Base-by-base conservation (phyloP, 2,329 filamentous ascomycete genomes). In the Drechslerella dactyloides region DNA sequence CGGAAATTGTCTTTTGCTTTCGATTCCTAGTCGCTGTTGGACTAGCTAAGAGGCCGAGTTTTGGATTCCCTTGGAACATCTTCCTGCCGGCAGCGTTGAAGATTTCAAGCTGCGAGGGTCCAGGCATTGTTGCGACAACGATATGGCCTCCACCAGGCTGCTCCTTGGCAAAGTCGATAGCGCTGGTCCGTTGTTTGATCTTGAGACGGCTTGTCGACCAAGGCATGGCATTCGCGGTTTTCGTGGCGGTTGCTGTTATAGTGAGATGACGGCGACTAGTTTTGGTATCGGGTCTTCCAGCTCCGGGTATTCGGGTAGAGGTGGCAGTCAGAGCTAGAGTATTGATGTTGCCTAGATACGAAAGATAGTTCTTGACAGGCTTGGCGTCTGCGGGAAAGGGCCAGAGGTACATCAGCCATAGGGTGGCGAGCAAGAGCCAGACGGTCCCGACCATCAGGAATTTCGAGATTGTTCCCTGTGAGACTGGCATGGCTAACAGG, bases 331-430 rank as follows among this genome's bases (percentile, higher is more conserved):
- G 13, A 17, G 44, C 44, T 4, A 13, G 13, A 17, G 44, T 17
- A 48, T 19, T 23, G 44, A 19, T 19, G 21, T 23, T 21, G 19
- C 19, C 21, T 19, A 21, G n/a, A 19, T 19, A 48, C 3, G 19
- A 48, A 21, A 48, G 17, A 48, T 17, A 23, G 44, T 23, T 15
- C 19, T 44, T 19, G 44, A 23, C 17, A 4, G 44, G 44, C 44
- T 19, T 23, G 19, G 21, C 15, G 19, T 57, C 23, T 2, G 23
- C 21, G 2, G 42, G 17, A 15, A 15, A 7, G 10, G 55, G 50
- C 50, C 37, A 50, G 46, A 30, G 15, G 15, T 24, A 51, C 27
- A 69, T 19, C 11, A 62, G 27, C 65, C 65, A 69, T 15, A 69
- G 15, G 7, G 42, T 63, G 23, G 13, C 52, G 19, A 69, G 24